Conservation (phyloP, 495 filamentous ascomycete species). For the Penicillium pulvis region DNA sequence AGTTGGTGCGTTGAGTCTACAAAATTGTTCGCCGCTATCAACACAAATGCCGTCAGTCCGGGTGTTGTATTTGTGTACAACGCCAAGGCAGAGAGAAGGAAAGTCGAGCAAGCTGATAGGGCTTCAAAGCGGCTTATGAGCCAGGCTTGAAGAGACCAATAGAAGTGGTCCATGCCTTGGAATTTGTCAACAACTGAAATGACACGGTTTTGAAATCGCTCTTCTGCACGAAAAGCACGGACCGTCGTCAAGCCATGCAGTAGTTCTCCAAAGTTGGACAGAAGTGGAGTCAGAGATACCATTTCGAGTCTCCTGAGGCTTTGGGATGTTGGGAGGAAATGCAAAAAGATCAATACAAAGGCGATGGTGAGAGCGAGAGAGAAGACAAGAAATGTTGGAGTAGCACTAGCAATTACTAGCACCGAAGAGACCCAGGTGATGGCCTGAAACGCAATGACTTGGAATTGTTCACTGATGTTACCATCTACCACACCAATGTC, state of each 20-base stretch:
- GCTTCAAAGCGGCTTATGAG: constrained; percentile 75
- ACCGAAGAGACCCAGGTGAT: constrained; percentile 73
- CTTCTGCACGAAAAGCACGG: constrained; percentile 70
- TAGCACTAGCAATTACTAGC: constrained; percentile 71
- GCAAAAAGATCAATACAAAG: constrained; percentile 69
- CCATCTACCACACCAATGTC: constrained; percentile 85
- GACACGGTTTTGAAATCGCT: constrained; percentile 72
- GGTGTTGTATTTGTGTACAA: constrained; percentile 68
- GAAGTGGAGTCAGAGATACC: constrained; percentile 77
- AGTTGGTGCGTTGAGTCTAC: constrained; percentile 71
- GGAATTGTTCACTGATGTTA: constrained; percentile 69
- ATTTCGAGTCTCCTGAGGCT: constrained; percentile 79
- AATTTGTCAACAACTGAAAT: constrained; percentile 78
- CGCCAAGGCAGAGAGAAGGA: constrained; percentile 68
- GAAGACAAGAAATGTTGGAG: constrained; percentile 72
- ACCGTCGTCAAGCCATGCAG: constrained; percentile 80
- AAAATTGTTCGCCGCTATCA: constrained; percentile 44
- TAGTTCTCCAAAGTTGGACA: constrained; percentile 84
- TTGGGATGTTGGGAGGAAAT: constrained; percentile 80
- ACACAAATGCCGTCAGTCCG: constrained; percentile 75
- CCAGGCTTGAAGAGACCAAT: constrained; percentile 85
- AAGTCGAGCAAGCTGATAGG: constrained; percentile 69
- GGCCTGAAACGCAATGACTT: constrained; percentile 60
- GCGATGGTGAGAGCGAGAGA: constrained; percentile 60
- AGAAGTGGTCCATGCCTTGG: constrained; percentile 92